Conservation (phyloP, 208 protist species). For the Polymyxa betae region DNA sequence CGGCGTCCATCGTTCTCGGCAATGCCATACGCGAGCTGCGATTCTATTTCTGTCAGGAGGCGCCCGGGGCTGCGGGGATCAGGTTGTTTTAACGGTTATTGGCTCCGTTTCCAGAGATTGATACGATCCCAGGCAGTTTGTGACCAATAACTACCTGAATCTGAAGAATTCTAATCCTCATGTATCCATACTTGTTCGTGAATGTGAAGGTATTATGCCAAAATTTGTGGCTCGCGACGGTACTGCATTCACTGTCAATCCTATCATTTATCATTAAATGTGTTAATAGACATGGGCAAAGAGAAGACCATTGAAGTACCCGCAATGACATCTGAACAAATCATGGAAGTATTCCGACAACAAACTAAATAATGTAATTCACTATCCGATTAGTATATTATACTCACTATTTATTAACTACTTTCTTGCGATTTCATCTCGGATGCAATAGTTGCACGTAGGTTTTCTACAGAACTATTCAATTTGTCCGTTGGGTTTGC, state of each 20-base stretch:
- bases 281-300: background rate
- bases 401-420: background rate
- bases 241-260: background rate
- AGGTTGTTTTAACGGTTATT: background rate
- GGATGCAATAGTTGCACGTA: background rate
- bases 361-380: background rate
- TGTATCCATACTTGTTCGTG: background rate
- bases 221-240: background rate
- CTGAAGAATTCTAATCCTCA: background rate
- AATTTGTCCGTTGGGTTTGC: background rate
- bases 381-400: background rate
- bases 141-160: conserved; percentile 3
- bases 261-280: background rate
- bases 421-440: background rate
- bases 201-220: conserved; percentile 1
- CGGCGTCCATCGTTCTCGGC: background rate
- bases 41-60: conserved; percentile 26
- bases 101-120: background rate
- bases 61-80: background rate
- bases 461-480: background rate
- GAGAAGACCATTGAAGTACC: background rate
- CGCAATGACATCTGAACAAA: background rate
- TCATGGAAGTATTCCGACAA: background rate
- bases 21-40: background rate
- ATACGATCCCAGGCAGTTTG: background rate